Percentiles rank a stretch among this genome's conserved stretches.
Evolutionary conservation across 495 filamentous ascomycete species (phyloP).

Genomic region (Neurospora sp.): DNA sequence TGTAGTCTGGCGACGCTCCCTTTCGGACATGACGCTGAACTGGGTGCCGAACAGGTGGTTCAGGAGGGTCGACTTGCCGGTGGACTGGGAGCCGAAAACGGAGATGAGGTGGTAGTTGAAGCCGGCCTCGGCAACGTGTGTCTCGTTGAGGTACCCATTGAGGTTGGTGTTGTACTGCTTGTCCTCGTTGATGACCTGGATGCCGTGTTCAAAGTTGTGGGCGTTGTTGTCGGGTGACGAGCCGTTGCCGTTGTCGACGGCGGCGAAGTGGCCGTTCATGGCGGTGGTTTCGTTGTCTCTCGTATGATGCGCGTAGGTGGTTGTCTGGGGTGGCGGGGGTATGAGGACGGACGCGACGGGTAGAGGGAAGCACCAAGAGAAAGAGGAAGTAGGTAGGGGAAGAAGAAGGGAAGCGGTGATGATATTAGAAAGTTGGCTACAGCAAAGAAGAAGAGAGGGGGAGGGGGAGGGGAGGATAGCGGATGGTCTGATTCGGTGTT

Average conservation of each 20-base stretch:
- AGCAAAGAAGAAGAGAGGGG: neutral
- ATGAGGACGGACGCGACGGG: neutral
- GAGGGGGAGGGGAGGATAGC: neutral
- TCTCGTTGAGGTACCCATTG: constrained; percentile 66
- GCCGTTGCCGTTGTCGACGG: constrained; percentile 49
- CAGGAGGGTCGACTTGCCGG: constrained; percentile 92
- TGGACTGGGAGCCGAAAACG: constrained; percentile 97
- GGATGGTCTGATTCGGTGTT: neutral
- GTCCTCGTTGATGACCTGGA: constrained; percentile 92
- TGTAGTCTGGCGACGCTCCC: constrained; percentile 84
- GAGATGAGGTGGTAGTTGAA: constrained; percentile 99
- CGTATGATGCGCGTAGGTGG: neutral
- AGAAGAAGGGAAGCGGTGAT: neutral
- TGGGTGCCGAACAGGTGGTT: constrained; percentile 93
- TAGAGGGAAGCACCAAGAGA: neutral
- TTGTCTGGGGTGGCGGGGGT: neutral
- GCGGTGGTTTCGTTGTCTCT: constrained; percentile 7
- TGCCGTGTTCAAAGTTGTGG: constrained; percentile 78
- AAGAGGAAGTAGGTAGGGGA: neutral
- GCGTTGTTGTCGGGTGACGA: constrained; percentile 28
- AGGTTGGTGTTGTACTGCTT: constrained; percentile 87
- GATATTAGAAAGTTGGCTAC: neutral
- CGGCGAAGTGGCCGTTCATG: constrained; percentile 85
- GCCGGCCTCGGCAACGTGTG: constrained; percentile 71
- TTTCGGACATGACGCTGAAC: constrained; percentile 94